Conservation (phyloP, 108 stramenopile genomes). For the Cyclostephanos tholiformis region DNA sequence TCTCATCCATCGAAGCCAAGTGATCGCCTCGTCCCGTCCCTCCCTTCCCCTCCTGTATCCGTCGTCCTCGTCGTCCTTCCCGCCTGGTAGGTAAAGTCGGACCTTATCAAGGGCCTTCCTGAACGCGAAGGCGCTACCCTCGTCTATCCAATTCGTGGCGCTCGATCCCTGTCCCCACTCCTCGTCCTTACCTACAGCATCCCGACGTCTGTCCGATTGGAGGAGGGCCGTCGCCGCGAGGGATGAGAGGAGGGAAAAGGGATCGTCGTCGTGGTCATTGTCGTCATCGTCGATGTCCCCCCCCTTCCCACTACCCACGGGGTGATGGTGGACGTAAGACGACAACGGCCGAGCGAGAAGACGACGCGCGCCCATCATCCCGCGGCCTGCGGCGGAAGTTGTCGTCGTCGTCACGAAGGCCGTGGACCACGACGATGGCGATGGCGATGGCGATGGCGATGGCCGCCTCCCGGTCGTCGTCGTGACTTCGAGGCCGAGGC, state of each 20-base stretch:
- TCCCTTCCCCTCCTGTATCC: constrained; percentile 7
- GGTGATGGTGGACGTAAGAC: background rate
- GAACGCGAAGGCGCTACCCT: constrained; percentile 60
- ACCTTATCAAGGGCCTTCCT: constrained; percentile 58
- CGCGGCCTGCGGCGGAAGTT: background rate
- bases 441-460: background rate
- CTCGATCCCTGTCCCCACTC: constrained; percentile 42
- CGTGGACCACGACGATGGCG: background rate
- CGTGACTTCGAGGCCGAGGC: background rate
- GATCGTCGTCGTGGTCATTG: constrained; percentile 18
- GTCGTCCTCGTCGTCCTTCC: background rate
- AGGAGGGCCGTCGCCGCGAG: constrained; percentile 61
- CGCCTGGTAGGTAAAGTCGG: constrained; percentile 13
- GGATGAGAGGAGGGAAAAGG: constrained; percentile 56
- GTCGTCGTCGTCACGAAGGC: background rate
- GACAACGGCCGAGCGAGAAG: background rate
- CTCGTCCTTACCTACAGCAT: constrained; percentile 51
- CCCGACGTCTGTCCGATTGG: constrained; percentile 64
- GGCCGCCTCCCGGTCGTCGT: background rate
- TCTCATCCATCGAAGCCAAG: constrained; percentile 74
- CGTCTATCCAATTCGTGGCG: constrained; percentile 82
- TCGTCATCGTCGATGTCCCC: background rate
- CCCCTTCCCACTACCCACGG: no score
- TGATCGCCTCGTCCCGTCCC: constrained; percentile 51
- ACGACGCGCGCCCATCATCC: background rate